Conservation (phyloP, 2,329 filamentous ascomycete genomes). For the Aspergillus proliferans region DNA sequence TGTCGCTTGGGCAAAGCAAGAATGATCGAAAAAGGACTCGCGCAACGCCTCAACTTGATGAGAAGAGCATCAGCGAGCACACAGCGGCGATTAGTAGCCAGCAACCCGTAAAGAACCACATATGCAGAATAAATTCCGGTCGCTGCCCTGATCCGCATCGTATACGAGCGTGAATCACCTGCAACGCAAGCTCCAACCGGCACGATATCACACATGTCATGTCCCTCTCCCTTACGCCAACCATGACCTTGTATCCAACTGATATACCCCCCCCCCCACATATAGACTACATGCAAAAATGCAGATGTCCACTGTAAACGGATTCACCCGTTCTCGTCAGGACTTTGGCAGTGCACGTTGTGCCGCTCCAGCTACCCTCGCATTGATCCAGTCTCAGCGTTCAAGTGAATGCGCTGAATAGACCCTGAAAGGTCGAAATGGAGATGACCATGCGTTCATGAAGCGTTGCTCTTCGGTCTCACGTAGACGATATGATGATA, state of each 20-base stretch:
- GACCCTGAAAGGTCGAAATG: background rate
- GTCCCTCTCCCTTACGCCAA: no score
- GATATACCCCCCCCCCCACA: background rate
- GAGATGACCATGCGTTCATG: background rate
- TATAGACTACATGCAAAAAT: background rate
- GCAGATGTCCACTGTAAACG: background rate
- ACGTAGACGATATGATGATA: conserved; percentile 1
- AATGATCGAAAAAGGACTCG: conserved; percentile 18
- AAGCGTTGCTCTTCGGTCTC: background rate
- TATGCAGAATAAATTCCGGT: background rate
- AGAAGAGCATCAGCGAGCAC: conserved; percentile 54
- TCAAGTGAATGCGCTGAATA: background rate
- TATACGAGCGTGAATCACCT: background rate
- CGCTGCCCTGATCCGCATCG: background rate
- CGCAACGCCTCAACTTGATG: conserved; percentile 19
- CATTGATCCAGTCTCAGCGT: background rate
- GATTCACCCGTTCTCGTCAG: background rate
- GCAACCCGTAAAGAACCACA: background rate
- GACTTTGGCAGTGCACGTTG: background rate
- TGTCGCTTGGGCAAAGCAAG: conserved; percentile 19
- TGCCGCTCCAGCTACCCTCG: background rate
- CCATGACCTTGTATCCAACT: no score
- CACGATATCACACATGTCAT: no score
- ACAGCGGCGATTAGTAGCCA: conserved; percentile 44
- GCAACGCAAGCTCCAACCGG: background rate